Conservation (phyloP, 345 rosid genomes). For the Laguncularia racemosa region DNA sequence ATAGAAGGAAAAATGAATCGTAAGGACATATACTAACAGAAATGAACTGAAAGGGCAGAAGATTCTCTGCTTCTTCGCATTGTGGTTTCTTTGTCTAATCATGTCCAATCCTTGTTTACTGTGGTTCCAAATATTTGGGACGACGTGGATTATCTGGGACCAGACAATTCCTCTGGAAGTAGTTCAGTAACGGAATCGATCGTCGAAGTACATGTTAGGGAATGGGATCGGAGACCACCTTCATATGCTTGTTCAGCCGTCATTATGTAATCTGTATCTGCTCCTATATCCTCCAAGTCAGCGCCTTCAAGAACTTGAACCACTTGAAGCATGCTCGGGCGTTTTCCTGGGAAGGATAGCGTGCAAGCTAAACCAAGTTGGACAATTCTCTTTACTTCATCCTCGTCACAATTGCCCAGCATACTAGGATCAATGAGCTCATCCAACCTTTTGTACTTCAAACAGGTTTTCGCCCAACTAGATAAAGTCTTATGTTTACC, state of each 20-base stretch:
- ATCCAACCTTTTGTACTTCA: not conserved
- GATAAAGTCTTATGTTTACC: rapidly evolving
- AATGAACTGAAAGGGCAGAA: no score
- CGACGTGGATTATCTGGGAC: conserved; percentile 7
- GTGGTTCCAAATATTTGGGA: no score
- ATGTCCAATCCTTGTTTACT: no score
- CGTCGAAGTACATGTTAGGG: not conserved
- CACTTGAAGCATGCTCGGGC: conserved; percentile 4
- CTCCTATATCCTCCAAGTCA: conserved; percentile 3
- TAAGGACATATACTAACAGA: no score
- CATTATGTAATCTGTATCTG: not conserved
- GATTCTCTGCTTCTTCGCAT: no score
- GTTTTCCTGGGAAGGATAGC: not conserved
- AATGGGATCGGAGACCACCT: not conserved
- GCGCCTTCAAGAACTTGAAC: conserved; percentile 4
- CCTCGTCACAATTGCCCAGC: conserved; percentile 2
- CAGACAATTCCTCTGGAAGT: not conserved
- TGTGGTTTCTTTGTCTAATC: no score
- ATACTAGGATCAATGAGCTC: not conserved
- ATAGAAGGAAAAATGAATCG: no score
- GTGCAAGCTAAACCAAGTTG: conserved; percentile 9
- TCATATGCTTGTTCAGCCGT: not conserved
- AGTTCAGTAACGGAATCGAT: not conserved
- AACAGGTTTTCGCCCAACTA: not conserved
- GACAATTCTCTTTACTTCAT: not conserved